These are phyloP conservation scores for Colletotrichum sidae DNA, from an alignment of 2,329 filamentous ascomycete genomes.

Conservation along the genomic window DNA sequence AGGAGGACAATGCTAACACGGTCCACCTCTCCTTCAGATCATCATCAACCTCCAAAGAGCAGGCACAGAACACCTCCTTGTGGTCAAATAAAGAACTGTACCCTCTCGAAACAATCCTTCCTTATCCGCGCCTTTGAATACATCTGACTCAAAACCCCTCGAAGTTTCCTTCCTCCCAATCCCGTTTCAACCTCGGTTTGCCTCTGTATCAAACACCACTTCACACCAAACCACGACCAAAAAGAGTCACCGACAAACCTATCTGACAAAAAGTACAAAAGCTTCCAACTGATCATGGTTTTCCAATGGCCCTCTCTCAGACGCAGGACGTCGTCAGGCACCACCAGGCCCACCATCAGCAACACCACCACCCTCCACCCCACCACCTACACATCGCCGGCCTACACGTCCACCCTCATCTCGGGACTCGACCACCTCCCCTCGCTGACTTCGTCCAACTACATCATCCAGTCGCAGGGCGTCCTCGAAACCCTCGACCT, in stretches of 20 bases:
- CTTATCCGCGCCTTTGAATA: not conserved
- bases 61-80: no score
- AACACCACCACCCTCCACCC: not conserved
- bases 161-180: no score
- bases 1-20: no score
- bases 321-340: constrained; percentile 5
- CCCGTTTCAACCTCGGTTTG: no score
- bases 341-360: not conserved
- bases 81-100: no score
- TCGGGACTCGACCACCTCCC: not conserved
- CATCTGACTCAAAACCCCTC: constrained; percentile 1
- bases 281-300: not conserved
- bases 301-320: constrained; percentile 3
- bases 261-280: not conserved
- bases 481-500: constrained; percentile 11
- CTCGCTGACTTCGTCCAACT: not conserved
- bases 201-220: no score
- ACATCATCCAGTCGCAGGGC: constrained; percentile 4
- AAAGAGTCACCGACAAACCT: no score
- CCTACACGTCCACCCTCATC: not conserved
- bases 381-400: not conserved
- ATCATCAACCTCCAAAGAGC: no score
- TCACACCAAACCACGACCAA: not conserved
- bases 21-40: no score
- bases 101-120: no score